These are phyloP conservation scores for Rubia balearica DNA, from an alignment of 305 asterid genomes.

Conservation along the genomic window DNA sequence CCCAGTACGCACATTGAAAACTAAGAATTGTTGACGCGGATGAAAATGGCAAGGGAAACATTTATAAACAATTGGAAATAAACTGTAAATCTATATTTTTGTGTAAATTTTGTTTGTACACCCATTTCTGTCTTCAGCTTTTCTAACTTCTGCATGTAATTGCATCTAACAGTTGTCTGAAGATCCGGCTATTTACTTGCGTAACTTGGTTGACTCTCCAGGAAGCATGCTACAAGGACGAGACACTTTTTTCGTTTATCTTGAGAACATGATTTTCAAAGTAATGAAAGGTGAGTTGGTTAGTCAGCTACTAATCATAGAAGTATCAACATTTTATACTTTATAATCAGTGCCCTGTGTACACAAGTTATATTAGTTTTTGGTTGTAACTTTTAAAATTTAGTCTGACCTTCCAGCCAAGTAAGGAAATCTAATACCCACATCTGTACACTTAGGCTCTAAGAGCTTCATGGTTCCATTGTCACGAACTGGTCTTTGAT, in stretches of 20 bases:
- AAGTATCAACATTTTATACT: neutral
- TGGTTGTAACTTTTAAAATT: neutral
- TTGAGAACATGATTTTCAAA: constrained; percentile 65
- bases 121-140: neutral
- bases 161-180: constrained; percentile 55
- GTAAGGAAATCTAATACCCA: neutral
- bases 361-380: neutral
- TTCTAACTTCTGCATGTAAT: constrained; percentile 14
- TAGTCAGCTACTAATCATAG: constrained; percentile 1
- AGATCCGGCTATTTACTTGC: constrained; percentile 56
- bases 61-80: neutral
- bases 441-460: neutral
- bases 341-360: neutral
- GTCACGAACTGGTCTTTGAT: neutral
- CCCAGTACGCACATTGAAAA: neutral
- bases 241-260: constrained; percentile 59
- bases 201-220: constrained; percentile 56
- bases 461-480: constrained; percentile 1
- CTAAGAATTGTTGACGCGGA: neutral
- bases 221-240: constrained; percentile 66
- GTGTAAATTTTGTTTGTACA: too few species aligned
- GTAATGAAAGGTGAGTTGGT: constrained; percentile 53
- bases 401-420: neutral
- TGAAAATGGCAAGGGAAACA: neutral
- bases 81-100: neutral